Conservation (phyloP, 2,329 filamentous ascomycete species). For the Neofusicoccum cordaticola region DNA sequence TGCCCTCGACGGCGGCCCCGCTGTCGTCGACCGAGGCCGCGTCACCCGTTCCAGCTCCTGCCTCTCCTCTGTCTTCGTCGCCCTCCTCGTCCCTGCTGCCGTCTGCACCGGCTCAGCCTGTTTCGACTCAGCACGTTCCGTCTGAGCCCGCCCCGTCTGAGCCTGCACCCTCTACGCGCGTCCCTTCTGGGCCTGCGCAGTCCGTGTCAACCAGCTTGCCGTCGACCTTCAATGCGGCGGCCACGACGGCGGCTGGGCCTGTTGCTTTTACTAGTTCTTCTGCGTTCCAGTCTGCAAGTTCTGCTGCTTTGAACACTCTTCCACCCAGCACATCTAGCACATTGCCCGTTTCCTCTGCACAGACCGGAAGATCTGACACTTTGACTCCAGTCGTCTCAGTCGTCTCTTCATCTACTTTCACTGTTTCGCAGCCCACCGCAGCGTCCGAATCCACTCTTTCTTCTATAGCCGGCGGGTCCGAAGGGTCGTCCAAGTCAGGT, state of each 20-base stretch:
- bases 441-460: neutral
- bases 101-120: neutral
- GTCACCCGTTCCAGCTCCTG: conserved; percentile 14
- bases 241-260: neutral
- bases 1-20: conserved; percentile 20
- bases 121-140: neutral
- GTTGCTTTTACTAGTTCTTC: neutral
- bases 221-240: neutral
- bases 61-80: neutral
- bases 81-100: neutral
- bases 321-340: conserved; percentile 10
- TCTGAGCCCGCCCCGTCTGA: neutral
- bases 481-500: neutral
- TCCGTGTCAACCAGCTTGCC: neutral
- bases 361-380: conserved; percentile 8
- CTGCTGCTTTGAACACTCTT: neutral
- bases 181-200: neutral
- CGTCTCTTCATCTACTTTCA: conserved; percentile 10
- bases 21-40: conserved; percentile 19
- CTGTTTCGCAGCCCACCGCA: neutral
- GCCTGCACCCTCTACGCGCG: neutral
- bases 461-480: neutral
- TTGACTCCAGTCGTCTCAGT: conserved; percentile 8
- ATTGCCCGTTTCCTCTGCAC: neutral
- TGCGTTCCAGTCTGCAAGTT: neutral